Base-by-base conservation (phyloP, 2,329 filamentous ascomycete species). In the Clonostachys rhizophaga region DNA sequence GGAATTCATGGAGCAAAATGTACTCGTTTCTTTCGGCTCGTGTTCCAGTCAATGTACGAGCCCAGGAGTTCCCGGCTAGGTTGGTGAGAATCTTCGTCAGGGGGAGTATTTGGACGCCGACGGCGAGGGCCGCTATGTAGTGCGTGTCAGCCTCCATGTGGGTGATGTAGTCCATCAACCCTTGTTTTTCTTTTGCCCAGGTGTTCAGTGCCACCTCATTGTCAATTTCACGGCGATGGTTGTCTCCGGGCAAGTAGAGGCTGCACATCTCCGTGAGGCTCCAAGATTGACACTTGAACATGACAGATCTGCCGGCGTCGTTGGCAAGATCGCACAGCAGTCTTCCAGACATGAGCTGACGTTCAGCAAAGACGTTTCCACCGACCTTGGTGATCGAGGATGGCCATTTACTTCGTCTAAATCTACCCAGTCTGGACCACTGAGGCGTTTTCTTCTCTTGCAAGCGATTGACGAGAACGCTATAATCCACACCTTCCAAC, bases 251-350 rank as follows among this genome's bases (percentile, higher is more conserved):
- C 6, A 99, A 83, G 55, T 96, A 95, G 14, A 97, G 78, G 53
- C 86, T 89, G 64, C 91, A 95, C 91, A 99, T 99, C 66, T 99
- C 94, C 3, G 92, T 95, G 65, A 99, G 76, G 65, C 88, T 96
- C 94, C 94, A 99, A 4, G 91, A 95, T 66, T 96, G 92, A 65
- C 94, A 99, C 70, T 95, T 96, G 58, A 81, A 85, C 92, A 97
- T 97, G 54, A 91, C 81, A 11, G 92, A 96, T 73, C 96, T 97
- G 65, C 94, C 94, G 60, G 95, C 89, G 57, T 99, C 94, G 63
- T 99, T 99, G 49, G 87, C 91, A 50, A 97, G 75, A 70, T 99
- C 94, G 64, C 94, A 97, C 48, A 97, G 79, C 50, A 99, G 73
- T 56, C 94, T 86, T 39, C 94, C 94, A 51, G 91, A 82, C 54